Conservation (phyloP, 208 protist genomes). For the Crithidia acanthocephali region DNA sequence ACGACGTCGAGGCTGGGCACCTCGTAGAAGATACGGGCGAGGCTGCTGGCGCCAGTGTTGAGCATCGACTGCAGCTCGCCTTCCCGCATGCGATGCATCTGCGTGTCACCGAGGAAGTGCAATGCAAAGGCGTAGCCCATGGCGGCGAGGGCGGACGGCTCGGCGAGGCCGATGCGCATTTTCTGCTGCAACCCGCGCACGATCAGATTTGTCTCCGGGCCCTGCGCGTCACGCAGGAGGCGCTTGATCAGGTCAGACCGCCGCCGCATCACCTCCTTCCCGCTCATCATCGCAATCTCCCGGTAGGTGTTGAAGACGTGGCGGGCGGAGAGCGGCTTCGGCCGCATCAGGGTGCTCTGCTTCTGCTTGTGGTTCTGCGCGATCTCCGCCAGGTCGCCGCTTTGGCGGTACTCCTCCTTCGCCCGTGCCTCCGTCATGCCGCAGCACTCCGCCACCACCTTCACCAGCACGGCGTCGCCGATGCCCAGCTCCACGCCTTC, state of each 20-base stretch:
- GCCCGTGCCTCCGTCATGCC: slow-evolving; percentile 88
- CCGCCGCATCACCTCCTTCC: slow-evolving; percentile 90
- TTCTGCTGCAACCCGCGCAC: slow-evolving; percentile 97
- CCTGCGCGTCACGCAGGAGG: slow-evolving; percentile 91
- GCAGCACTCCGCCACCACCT: slow-evolving; percentile 95
- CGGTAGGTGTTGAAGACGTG: slow-evolving; percentile 91
- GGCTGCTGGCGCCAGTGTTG: slow-evolving; percentile 54
- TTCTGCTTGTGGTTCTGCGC: slow-evolving; percentile 89
- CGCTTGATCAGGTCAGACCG: slow-evolving; percentile 94
- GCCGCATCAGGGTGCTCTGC: slow-evolving; percentile 92
- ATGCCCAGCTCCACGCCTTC: slow-evolving; percentile 98
- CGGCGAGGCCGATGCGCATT: slow-evolving; percentile 98
- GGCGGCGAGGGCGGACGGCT: slow-evolving; percentile 95
- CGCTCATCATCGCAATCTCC: slow-evolving; percentile 92
- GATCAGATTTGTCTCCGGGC: slow-evolving; percentile 95
- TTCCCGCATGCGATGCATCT: slow-evolving; percentile 42
- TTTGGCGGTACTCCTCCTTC: slow-evolving; percentile 88
- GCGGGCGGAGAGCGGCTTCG: slow-evolving; percentile 90
- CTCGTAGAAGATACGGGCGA: slow-evolving; percentile 81
- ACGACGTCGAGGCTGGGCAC: slow-evolving; percentile 90
- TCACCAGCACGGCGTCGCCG: slow-evolving; percentile 96
- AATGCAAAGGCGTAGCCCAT: slow-evolving; percentile 95
- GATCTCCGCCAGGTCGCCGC: slow-evolving; percentile 96
- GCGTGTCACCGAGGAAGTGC: slow-evolving; percentile 51
- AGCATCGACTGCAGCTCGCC: slow-evolving; percentile 72